Evolutionary conservation across 495 filamentous ascomycete genomes (phyloP).

Genomic region (Aspergillus diversus): DNA sequence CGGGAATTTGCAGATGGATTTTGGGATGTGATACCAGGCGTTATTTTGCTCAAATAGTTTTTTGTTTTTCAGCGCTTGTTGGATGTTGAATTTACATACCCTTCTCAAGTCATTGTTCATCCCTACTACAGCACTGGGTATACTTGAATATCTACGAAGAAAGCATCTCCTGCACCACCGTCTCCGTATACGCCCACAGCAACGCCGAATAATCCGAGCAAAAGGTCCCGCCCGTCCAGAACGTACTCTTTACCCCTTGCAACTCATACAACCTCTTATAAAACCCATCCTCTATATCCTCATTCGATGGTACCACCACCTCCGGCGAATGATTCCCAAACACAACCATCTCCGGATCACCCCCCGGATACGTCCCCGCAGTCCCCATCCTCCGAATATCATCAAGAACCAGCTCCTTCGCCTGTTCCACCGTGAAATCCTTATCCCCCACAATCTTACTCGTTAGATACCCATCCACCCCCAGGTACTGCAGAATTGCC

Average conservation of each 20-base stretch:
- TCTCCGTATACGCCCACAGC: slow-evolving; percentile 32
- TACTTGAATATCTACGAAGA: not conserved
- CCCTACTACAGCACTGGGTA: too few species aligned
- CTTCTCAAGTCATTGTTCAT: too few species aligned
- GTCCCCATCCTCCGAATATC: slow-evolving; percentile 10
- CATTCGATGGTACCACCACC: slow-evolving; percentile 28
- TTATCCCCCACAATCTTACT: slow-evolving; percentile 16
- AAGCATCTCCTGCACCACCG: slow-evolving; percentile 1
- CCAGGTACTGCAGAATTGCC: slow-evolving; percentile 12
- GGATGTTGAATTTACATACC: too few species aligned
- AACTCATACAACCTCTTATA: slow-evolving; percentile 41
- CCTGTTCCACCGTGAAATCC: slow-evolving; percentile 12
- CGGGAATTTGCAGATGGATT: too few species aligned
- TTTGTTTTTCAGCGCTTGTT: too few species aligned
- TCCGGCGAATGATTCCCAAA: slow-evolving; percentile 34
- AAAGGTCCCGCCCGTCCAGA: slow-evolving; percentile 38
- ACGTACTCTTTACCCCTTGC: slow-evolving; percentile 42
- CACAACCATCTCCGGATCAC: slow-evolving; percentile 1
- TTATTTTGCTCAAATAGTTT: too few species aligned
- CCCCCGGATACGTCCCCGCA: not conserved
- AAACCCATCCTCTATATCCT: slow-evolving; percentile 38
- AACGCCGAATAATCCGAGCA: slow-evolving; percentile 31
- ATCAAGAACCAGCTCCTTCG: slow-evolving; percentile 8
- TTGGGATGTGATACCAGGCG: too few species aligned
- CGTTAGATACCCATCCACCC: slow-evolving; percentile 6